phyloP scores from a whole-genome alignment of 108 stramenopile species.

The Pseudonitzschia pungens region DNA sequence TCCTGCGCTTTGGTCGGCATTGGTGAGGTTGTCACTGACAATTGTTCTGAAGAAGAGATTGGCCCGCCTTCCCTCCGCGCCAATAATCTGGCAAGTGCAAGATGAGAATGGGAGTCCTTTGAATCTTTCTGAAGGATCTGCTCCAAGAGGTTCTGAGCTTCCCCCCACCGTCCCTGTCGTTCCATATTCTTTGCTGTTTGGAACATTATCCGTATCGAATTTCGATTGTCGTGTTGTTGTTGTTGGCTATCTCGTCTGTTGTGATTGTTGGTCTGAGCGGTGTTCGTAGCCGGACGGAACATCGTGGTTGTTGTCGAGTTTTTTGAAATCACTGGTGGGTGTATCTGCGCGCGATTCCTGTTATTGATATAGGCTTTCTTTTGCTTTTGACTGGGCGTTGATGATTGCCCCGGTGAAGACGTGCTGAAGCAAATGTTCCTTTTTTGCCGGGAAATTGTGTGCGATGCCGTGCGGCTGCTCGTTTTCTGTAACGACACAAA shows the following conservation, averaged over 20 bases:
- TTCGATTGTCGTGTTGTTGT: neutral
- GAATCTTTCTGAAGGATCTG: slow-evolving; percentile 59
- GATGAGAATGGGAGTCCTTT: slow-evolving; percentile 65
- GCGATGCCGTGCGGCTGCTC: neutral
- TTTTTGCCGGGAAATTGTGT: neutral
- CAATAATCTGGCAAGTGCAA: slow-evolving; percentile 68
- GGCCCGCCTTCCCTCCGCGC: slow-evolving; percentile 45
- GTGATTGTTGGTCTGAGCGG: neutral
- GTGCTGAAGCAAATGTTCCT: neutral
- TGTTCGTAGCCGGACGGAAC: neutral
- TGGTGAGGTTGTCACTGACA: neutral
- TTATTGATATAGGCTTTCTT: neutral
- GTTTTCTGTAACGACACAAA: neutral
- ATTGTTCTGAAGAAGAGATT: neutral
- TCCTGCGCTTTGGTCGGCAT: slow-evolving; percentile 35
- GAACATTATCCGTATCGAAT: slow-evolving; percentile 38
- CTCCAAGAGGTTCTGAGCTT: slow-evolving; percentile 43
- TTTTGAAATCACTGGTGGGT: neutral
- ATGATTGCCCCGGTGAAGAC: neutral
- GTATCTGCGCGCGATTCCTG: neutral
- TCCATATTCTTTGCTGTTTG: slow-evolving; percentile 51
- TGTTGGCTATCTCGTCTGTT: neutral
- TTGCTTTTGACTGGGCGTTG: neutral
- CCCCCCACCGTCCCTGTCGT: slow-evolving; percentile 47
- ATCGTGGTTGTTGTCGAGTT: neutral